Percentiles rank a stretch among this genome's conserved stretches.
phyloP scores from a whole-genome alignment of 352 stramenopile genomes.

The Salisapilia sapeloensis region DNA sequence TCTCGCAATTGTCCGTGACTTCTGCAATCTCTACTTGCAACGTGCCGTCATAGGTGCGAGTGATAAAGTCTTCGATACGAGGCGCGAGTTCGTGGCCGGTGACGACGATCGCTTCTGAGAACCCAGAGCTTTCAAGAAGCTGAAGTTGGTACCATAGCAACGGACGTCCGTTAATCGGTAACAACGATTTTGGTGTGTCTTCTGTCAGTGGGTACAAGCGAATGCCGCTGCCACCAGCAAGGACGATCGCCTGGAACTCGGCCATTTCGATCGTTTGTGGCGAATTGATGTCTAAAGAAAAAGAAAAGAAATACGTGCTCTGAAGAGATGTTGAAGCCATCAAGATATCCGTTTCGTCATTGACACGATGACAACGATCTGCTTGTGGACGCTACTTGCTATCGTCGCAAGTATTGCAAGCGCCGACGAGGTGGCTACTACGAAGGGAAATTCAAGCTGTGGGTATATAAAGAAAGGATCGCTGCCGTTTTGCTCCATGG shows the following conservation, averaged over 20 bases:
- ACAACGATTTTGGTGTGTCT: constrained; percentile 54
- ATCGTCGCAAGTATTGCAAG: no score
- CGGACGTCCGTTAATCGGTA: constrained; percentile 40
- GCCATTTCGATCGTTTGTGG: constrained; percentile 37
- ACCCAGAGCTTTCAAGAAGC: constrained; percentile 61
- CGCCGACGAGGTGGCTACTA: no score
- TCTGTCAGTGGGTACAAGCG: constrained; percentile 65
- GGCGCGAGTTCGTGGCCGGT: constrained; percentile 36
- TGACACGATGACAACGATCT: no score
- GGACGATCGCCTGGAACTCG: constrained; percentile 74
- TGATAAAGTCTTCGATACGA: constrained; percentile 60
- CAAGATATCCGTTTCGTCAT: no score
- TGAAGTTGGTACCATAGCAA: constrained; percentile 73
- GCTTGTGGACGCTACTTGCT: no score
- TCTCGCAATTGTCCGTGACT: constrained; percentile 56
- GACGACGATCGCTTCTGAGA: constrained; percentile 58
- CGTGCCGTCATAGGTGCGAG: constrained; percentile 64
- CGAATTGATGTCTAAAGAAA: no score
- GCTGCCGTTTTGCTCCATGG: constrained; percentile 69
- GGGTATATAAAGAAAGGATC: no score
- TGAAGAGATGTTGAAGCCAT: no score
- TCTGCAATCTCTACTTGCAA: constrained; percentile 59
- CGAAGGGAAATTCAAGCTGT: no score
- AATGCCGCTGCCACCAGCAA: constrained; percentile 61
- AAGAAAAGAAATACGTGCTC: no score